These are phyloP conservation scores for Leishmania tropica DNA, from an alignment of 208 protist species.

Conservation along the genomic window DNA sequence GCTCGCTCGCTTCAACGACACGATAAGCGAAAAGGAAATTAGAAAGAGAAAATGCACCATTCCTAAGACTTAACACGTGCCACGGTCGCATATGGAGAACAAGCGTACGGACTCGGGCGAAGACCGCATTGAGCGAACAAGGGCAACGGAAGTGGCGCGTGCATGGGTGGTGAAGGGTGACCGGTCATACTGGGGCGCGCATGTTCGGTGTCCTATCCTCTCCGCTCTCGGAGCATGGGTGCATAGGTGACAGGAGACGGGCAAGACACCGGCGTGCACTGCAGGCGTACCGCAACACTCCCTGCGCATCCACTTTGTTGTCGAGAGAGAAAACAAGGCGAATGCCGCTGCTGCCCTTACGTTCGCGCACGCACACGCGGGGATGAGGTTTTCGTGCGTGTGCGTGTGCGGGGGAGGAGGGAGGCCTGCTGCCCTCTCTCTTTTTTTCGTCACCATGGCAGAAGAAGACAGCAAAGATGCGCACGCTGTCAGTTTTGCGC, in stretches of 20 bases:
- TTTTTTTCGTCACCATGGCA: no score
- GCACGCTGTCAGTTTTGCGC: not conserved
- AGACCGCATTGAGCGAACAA: not conserved
- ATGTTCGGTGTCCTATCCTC: not conserved
- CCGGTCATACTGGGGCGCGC: not conserved
- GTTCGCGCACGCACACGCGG: not conserved
- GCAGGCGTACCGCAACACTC: not conserved
- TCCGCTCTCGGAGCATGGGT: not conserved
- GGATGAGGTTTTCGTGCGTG: no score
- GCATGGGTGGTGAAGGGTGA: not conserved
- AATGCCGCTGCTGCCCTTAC: not conserved
- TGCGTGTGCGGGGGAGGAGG: not conserved
- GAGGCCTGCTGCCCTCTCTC: not conserved
- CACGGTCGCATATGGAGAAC: not conserved
- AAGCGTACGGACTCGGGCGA: not conserved
- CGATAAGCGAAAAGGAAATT: not conserved
- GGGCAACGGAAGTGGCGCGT: not conserved
- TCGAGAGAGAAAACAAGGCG: not conserved
- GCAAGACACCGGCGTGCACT: not conserved
- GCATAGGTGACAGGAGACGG: not conserved
- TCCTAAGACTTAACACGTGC: not conserved
- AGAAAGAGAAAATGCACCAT: not conserved
- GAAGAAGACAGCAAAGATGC: not conserved
- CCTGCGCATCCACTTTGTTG: not conserved
- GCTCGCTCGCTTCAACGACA: not conserved